Evolutionary conservation across 208 protist genomes (phyloP), one percentile per base, ranked within the genome.

Genomic region (Trypanosoma avium): DNA sequence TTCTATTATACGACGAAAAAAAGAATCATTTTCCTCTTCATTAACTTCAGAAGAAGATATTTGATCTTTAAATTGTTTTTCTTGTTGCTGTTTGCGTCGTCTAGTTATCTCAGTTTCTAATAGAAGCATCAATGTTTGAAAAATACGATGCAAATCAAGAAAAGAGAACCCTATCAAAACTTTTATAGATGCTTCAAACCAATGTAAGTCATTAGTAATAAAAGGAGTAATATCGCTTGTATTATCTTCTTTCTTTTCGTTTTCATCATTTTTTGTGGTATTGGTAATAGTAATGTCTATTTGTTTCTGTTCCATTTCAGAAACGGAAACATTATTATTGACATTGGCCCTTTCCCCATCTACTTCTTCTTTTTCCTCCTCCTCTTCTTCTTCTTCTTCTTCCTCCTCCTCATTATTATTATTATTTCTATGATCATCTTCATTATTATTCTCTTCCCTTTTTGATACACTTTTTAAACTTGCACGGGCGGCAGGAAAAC

Each of bases 121-220:
- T 19, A 66, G 10, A 36, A 24, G 57, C 67, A 72, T 72, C 33
- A 50, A 46, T 2, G 42, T 22, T 42, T 67, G 58, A 42, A 73
- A 57, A 22, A 73, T 33, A 35, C 36, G 22, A 43, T 73, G 59
- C 17, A 73, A 27, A 35, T 45, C 42, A 29, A 73, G 52, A 49
- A 73, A 73, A 27, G 59, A 62, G 35, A 67, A 42, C 15, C 53
- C 52, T n/a, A 15, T 35, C 38, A 73, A 57, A 6, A 15, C 2
- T 12, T 22, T 19, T 6, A 61, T 9, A 22, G 30, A 13, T 13
- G 22, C 50, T 24, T 60, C 53, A 21, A 73, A 49, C 38, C 30
- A 30, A 35, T 0, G 2, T 12, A 17, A 21, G 0, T 13, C 17
- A 12, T 30, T 21, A 19, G 47, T 0, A 7, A 32, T 29, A 15